Conservation (phyloP, 2,329 filamentous ascomycete species). For the Talaromyces funiculosus region DNA sequence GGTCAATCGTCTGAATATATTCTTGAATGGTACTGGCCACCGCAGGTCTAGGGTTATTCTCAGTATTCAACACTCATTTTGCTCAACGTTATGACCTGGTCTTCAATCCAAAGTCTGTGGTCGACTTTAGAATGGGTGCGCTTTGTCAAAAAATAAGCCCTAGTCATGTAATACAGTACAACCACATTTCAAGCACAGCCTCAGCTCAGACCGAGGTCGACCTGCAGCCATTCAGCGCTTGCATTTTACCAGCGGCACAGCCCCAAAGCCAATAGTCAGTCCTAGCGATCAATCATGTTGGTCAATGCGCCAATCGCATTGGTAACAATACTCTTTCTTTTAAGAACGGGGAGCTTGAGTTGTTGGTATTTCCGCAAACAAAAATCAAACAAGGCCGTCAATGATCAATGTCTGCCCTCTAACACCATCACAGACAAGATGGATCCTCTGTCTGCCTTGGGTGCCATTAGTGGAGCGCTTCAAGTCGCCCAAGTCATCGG, state of each 20-base stretch:
- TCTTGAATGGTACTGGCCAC: too few relatives aligned
- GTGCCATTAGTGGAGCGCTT: slow-evolving; percentile 29
- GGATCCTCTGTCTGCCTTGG: slow-evolving; percentile 33
- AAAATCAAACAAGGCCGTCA: neutral
- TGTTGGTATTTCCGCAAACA: neutral
- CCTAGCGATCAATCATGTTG: neutral
- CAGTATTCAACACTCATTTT: neutral
- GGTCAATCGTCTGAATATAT: neutral
- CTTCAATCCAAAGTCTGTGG: neutral
- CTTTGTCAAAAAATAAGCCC: neutral
- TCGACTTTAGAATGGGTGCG: neutral
- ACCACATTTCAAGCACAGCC: neutral
- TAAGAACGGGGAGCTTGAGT: neutral
- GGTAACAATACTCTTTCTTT: neutral
- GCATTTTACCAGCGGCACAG: neutral
- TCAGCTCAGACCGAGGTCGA: neutral
- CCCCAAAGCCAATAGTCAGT: neutral
- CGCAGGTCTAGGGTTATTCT: neutral
- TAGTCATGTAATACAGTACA: neutral
- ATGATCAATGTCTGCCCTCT: neutral
- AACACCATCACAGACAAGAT: slow-evolving; percentile 15
- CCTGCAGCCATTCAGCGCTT: neutral
- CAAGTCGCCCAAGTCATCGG: slow-evolving; percentile 31
- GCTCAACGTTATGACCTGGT: too few relatives aligned
- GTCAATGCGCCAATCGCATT: neutral